These are phyloP conservation scores for Backusella sp. DNA, from an alignment of 192 early-diverging fungal species.

Conservation along the genomic window DNA sequence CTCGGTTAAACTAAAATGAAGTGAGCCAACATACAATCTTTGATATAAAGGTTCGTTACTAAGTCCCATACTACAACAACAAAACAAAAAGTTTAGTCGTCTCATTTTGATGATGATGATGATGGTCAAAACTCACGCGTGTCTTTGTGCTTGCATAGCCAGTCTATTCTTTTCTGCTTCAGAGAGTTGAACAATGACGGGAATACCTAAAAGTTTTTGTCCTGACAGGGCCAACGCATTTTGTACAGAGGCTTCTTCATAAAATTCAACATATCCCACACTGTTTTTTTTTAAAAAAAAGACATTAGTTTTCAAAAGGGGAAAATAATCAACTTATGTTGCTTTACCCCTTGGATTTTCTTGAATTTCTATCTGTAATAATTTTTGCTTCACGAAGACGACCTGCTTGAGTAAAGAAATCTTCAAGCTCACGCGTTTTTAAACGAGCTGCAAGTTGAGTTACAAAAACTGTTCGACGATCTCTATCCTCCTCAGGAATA, in stretches of 20 bases:
- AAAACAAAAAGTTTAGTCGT: neutral
- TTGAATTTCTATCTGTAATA: constrained; percentile 79
- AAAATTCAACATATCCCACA: constrained; percentile 97
- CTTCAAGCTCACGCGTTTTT: constrained; percentile 74
- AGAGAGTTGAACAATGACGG: constrained; percentile 88
- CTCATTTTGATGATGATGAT: neutral
- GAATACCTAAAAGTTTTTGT: constrained; percentile 86
- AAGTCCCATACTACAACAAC: constrained; percentile 14
- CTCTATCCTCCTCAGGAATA: constrained; percentile 76
- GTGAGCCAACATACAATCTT: constrained; percentile 61
- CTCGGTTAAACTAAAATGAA: constrained; percentile 63
- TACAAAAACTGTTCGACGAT: constrained; percentile 92
- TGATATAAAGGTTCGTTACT: constrained; percentile 49
- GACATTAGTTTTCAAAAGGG: neutral
- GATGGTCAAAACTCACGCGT: constrained; percentile 41
- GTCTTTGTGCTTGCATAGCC: constrained; percentile 53
- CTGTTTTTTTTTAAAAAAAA: constrained; percentile 41
- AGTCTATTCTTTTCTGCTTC: constrained; percentile 93
- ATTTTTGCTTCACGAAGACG: constrained; percentile 85
- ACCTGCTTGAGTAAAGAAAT: constrained; percentile 82
- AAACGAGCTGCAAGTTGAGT: constrained; percentile 88
- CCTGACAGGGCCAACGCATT: constrained; percentile 85
- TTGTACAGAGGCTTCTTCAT: constrained; percentile 77
- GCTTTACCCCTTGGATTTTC: constrained; percentile 82
- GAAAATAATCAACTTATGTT: neutral